These are phyloP conservation scores for Fusarium setosum DNA, from an alignment of 2,329 filamentous ascomycete species.

Conservation along the genomic window DNA sequence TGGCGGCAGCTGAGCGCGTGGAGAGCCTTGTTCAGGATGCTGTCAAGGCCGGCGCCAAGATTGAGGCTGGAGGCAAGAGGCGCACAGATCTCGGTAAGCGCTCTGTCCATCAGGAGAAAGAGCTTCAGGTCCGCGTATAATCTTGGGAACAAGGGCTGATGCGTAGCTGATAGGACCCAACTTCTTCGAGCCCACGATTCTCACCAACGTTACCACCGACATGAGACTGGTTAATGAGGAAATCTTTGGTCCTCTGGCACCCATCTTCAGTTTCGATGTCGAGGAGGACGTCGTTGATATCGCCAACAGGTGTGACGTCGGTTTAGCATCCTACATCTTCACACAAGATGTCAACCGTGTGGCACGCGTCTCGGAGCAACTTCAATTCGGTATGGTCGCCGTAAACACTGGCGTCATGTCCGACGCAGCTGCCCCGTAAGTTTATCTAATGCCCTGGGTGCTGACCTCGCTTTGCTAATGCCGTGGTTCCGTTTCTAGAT, in stretches of 20 bases:
- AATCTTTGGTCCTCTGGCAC: not conserved
- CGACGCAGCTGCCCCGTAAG: conserved; percentile 40
- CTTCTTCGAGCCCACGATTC: not conserved
- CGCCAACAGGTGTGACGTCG: conserved; percentile 76
- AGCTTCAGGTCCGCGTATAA: no score
- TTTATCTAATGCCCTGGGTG: not conserved
- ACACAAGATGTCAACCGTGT: conserved; percentile 57
- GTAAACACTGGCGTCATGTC: conserved; percentile 65
- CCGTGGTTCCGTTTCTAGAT: conserved; percentile 42
- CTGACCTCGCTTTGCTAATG: not conserved
- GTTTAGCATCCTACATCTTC: conserved; percentile 81
- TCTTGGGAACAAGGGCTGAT: not conserved
- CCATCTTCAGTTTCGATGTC: conserved; percentile 62
- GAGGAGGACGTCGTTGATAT: conserved; percentile 77
- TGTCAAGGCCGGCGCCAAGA: not conserved
- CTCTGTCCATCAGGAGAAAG: not conserved
- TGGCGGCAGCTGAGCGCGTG: not conserved
- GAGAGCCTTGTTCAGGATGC: not conserved
- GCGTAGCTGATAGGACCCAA: not conserved
- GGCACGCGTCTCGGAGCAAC: conserved; percentile 57
- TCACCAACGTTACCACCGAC: conserved; percentile 1
- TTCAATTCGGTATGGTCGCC: conserved; percentile 76
- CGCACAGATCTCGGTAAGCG: not conserved
- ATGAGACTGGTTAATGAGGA: not conserved
- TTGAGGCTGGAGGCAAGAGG: not conserved